Evolutionary conservation across 2,329 filamentous ascomycete species (phyloP).

Genomic region (Hypoxylon sp.): DNA sequence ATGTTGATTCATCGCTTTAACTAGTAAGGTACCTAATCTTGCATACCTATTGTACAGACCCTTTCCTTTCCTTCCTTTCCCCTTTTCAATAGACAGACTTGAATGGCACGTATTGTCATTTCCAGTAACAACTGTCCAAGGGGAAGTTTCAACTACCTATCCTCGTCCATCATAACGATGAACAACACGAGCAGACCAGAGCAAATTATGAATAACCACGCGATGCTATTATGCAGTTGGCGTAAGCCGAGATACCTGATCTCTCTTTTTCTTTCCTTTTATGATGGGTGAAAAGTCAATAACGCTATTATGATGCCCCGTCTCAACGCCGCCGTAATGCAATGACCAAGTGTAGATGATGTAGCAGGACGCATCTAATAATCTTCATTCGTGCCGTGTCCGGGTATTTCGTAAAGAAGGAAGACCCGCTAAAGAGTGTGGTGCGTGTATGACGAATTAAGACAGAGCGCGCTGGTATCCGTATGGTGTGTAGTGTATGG

Average conservation of each 20-base stretch:
- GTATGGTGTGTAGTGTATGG: too few species aligned
- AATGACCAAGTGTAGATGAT: slow-evolving; percentile 8
- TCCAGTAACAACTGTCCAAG: background rate
- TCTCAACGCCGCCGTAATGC: slow-evolving; percentile 18
- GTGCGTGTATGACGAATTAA: slow-evolving; percentile 6
- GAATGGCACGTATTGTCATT: background rate
- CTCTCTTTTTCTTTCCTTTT: slow-evolving; percentile 35
- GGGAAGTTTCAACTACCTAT: slow-evolving; percentile 1
- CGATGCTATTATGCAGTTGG: slow-evolving; percentile 22
- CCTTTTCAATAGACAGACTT: background rate
- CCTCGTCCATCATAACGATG: background rate
- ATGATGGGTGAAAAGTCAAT: slow-evolving; percentile 9
- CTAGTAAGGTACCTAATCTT: background rate
- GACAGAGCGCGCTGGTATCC: background rate
- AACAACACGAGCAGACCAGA: slow-evolving; percentile 1
- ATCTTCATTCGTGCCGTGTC: slow-evolving; percentile 17
- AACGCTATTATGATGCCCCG: slow-evolving; percentile 19
- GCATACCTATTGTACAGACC: slow-evolving; percentile 7
- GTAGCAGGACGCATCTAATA: slow-evolving; percentile 2
- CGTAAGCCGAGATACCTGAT: slow-evolving; percentile 46
- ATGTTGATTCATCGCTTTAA: slow-evolving; percentile 11
- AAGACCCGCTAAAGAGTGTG: slow-evolving; percentile 7
- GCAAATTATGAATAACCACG: slow-evolving; percentile 19
- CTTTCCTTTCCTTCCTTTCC: slow-evolving; percentile 1
- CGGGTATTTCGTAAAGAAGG: background rate